Base-by-base conservation (phyloP, 2,329 filamentous ascomycete genomes). In the Aspergillus pseudotamarii region DNA sequence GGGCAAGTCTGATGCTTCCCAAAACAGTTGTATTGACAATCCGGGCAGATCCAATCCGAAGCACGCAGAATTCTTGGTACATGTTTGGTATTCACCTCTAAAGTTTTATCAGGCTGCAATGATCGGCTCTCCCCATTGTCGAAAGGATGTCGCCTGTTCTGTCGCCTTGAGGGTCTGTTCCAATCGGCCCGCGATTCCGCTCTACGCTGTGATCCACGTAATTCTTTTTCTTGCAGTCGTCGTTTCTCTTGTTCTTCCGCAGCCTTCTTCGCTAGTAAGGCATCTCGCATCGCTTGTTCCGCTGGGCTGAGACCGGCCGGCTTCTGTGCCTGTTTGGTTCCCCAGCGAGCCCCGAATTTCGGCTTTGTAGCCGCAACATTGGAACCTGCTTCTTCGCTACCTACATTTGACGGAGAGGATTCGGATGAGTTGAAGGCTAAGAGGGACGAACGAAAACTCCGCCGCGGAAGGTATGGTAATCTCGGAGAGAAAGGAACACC, bases 371-470 rank as follows among this genome's bases (percentile, higher is more conserved):
- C 57, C 19, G 66, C 41, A 30, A 67, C 46, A 4, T 45, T 58
- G 16, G 69, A 57, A 36, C 58, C 58, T 10, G 64, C 57, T n/a
- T 65, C 63, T 59, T 72, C 66, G 10, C 68, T 64, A 23, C 71
- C 67, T n/a, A 67, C 66, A 53, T 65, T 60, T 14, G 67, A 68
- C 54, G 67, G 67, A 19, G 71, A 64, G 12, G 72, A 68, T 50
- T 74, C 70, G 21, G 73, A 75, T 1, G 76, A 72, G 50, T 74
- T 71, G 36, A 66, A 64, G 32, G 63, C 60, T 30, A 70, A 60
- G 43, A 64, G 58, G 46, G 74, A 77, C 12, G 75, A 73, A 51
- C 70, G 75, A 64, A 81, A 79, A 8, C 69, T 66, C 59, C 78
- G 76, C 62, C 73, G 71, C 59, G 72, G 69, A 41, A 67, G 45